phyloP scores from a whole-genome alignment of 2,329 filamentous ascomycete genomes.

The Xylariaceae sp. region DNA sequence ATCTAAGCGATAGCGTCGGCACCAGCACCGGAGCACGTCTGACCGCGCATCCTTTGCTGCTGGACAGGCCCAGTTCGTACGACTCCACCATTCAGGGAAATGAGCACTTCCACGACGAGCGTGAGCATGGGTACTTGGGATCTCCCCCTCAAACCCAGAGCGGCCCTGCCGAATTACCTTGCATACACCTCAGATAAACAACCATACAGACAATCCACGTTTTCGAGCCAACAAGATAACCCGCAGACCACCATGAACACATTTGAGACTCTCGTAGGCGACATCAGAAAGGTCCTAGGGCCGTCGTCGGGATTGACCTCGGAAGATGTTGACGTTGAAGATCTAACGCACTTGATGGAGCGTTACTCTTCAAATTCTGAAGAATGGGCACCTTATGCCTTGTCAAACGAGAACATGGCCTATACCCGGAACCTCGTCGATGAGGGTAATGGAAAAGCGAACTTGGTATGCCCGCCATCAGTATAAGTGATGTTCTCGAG shows the following conservation, averaged over 20 bases:
- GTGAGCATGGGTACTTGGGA: not conserved
- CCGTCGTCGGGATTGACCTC: constrained; percentile 78
- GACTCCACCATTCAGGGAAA: constrained; percentile 7
- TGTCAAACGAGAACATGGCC: constrained; percentile 62
- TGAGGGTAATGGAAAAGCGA: constrained; percentile 70
- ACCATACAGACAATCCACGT: constrained; percentile 1
- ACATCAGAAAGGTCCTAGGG: constrained; percentile 71
- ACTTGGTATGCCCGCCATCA: constrained; percentile 40
- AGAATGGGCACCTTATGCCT: constrained; percentile 73
- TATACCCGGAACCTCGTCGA: constrained; percentile 91
- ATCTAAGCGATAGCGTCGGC: not conserved
- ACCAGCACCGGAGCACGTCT: not conserved
- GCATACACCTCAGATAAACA: constrained; percentile 4
- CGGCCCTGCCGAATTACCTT: constrained; percentile 4
- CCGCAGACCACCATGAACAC: constrained; percentile 33
- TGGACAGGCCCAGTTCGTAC: constrained; percentile 23
- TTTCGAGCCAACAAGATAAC: constrained; percentile 5
- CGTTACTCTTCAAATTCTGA: constrained; percentile 63
- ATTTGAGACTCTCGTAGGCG: constrained; percentile 68
- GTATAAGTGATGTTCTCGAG: not conserved
- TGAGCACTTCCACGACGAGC: not conserved
- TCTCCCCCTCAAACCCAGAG: constrained; percentile 5
- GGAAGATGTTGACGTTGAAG: constrained; percentile 70
- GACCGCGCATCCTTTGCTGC: constrained; percentile 3
- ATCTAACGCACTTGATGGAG: constrained; percentile 69